Evolutionary conservation across 352 stramenopile species (phyloP), one percentile per base, ranked within the genome.

Genomic region (Phytopythium sindhum): DNA sequence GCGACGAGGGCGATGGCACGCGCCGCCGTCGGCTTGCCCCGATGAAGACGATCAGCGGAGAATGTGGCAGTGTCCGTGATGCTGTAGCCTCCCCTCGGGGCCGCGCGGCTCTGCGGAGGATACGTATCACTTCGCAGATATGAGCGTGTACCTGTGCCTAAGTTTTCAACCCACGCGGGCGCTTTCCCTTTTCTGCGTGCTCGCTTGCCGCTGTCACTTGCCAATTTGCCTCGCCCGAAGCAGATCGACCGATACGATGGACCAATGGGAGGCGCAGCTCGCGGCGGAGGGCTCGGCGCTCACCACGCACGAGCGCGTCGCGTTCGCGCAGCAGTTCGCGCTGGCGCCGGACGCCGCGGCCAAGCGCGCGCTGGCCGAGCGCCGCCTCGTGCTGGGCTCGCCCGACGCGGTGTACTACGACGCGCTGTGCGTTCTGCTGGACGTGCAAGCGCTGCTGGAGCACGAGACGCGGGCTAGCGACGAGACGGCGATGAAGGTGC

Each of bases 391-490:
- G 45, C 67, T 70, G 5, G 55, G 41, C 1, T 67, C 67, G 21
- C 42, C 61, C 11, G 67, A 75, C 19, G 69, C 61, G 17, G 53
- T 65, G 64, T 80, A 68, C 62, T 76, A 78, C 45, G 67, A 62
- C n/a, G 65, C 67, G 12, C 54, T 80, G 15, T 77, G 69, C 45
- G 54, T 48, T 23, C 52, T 82, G 55, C 58, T 84, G 23, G 63
- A 84, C 17, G 58, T 79, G 42, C 78, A 84, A 60, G 54, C 64
- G n/a, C 57, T 84, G 48, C 37, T 76, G 59, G 70, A 78, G 58
- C 28, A 29, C 15, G 45, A 61, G 17, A 58, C 45, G 10, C 15
- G 2, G 1, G 37, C 53, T 41, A 51, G 58, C 6, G 26, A 70
- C 17, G 54, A 44, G 4, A 11, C 62, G 24, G 77, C 75, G 4